phyloP scores from a whole-genome alignment of 2,329 filamentous ascomycete genomes.

The Aspergillus sergii region DNA sequence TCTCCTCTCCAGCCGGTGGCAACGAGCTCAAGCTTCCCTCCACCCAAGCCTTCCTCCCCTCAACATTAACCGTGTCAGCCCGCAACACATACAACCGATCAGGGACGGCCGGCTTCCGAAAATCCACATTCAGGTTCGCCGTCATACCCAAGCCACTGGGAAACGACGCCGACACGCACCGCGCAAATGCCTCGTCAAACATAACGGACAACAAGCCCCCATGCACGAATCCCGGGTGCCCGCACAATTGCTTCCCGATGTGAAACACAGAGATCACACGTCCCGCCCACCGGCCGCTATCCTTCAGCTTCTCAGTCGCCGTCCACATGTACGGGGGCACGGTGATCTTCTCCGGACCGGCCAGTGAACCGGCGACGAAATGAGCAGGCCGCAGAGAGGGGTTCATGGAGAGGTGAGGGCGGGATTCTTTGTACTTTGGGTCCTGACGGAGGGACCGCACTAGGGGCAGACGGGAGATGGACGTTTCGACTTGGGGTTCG shows the following conservation, averaged over 20 bases:
- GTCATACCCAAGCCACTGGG: conserved; percentile 39
- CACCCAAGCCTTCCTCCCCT: conserved; percentile 43
- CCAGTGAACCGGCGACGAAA: conserved; percentile 76
- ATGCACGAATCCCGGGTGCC: conserved; percentile 40
- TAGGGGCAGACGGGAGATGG: conserved; percentile 62
- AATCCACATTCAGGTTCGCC: conserved; percentile 41
- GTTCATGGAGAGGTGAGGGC: conserved; percentile 84
- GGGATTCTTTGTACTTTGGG: conserved; percentile 68
- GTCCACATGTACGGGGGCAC: conserved; percentile 68
- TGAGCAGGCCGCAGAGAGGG: conserved; percentile 67
- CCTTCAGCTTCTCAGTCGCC: conserved; percentile 11
- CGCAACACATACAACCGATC: conserved; percentile 36
- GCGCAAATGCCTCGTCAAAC: conserved; percentile 42
- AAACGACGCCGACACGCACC: conserved; percentile 36
- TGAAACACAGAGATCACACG: conserved; percentile 34
- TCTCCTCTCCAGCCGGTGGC: conserved; percentile 19
- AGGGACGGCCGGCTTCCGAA: conserved; percentile 35
- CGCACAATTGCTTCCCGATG: conserved; percentile 35
- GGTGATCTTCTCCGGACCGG: conserved; percentile 71
- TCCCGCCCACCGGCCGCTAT: not conserved
- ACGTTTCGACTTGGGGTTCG: conserved; percentile 21
- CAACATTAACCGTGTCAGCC: conserved; percentile 35
- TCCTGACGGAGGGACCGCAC: conserved; percentile 65
- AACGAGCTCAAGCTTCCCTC: conserved; percentile 32
- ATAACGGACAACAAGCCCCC: conserved; percentile 37